Evolutionary conservation across 2,329 filamentous ascomycete genomes (phyloP).

Genomic region (Escovopsis sp.): DNA sequence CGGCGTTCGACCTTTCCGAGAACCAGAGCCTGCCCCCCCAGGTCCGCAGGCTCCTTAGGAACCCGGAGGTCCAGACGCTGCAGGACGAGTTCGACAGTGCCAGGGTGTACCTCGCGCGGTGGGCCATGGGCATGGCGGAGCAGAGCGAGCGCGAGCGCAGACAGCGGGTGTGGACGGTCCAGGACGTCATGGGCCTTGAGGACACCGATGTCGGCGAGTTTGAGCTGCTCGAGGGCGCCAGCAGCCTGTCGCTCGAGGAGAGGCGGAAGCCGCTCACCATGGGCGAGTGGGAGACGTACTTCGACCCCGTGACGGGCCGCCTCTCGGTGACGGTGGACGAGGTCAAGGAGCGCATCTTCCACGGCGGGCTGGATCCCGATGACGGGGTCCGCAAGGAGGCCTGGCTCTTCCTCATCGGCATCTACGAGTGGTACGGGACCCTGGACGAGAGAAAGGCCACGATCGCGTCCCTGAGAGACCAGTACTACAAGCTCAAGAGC

Average conservation of each 20-base stretch:
- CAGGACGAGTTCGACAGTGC: conserved; percentile 98
- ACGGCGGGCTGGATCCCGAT: conserved; percentile 76
- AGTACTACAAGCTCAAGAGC: conserved; percentile 87
- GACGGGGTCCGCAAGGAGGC: conserved; percentile 93
- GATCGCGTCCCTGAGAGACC: conserved; percentile 74
- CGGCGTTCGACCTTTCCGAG: conserved; percentile 82
- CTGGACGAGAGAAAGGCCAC: conserved; percentile 70
- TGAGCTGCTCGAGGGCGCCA: conserved; percentile 75
- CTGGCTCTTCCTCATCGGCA: conserved; percentile 85
- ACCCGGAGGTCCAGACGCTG: conserved; percentile 85
- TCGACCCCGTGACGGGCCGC: conserved; percentile 60
- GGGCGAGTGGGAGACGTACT: conserved; percentile 84
- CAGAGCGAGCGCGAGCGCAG: conserved; percentile 81
- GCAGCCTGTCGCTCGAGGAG: conserved; percentile 60
- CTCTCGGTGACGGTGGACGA: conserved; percentile 75
- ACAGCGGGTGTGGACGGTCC: conserved; percentile 82
- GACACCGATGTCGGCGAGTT: conserved; percentile 93
- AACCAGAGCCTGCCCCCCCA: conserved; percentile 86
- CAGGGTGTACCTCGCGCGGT: conserved; percentile 81
- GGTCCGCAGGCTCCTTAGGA: conserved; percentile 68
- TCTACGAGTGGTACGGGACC: conserved; percentile 88
- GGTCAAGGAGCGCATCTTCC: conserved; percentile 94
- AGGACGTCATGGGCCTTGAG: conserved; percentile 84
- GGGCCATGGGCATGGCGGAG: conserved; percentile 98
- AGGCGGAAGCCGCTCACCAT: conserved; percentile 62